Evolutionary conservation across 768 basidiomycete species (phyloP).

Genomic region (Leccinum incarnatum): DNA sequence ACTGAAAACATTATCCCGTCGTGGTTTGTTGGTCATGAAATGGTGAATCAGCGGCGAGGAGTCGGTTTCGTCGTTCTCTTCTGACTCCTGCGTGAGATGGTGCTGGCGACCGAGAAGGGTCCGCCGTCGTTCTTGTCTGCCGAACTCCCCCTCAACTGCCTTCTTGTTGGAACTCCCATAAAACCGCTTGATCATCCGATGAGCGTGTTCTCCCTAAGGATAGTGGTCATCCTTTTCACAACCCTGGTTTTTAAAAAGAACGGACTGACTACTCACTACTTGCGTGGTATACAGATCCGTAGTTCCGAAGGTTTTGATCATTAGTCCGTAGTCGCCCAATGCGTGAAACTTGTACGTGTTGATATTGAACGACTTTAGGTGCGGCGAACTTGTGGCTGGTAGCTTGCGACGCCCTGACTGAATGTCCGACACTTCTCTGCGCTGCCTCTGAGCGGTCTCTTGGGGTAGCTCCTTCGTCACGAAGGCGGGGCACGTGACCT

Average conservation of each 20-base stretch:
- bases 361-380: not conserved
- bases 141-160: not conserved
- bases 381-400: not conserved
- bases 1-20: not conserved
- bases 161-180: conserved; percentile 27
- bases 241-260: not conserved
- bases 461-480: not conserved
- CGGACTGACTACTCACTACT: not conserved
- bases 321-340: not conserved
- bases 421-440: not conserved
- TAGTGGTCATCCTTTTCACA: not conserved
- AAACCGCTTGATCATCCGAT: conserved; percentile 23
- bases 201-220: not conserved
- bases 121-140: conserved; percentile 8
- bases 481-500: not conserved
- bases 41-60: not conserved
- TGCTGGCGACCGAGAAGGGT: conserved; percentile 3
- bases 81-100: not conserved
- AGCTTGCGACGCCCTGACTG: not conserved
- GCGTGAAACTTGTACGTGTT: not conserved
- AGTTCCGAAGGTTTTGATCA: not conserved
- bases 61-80: not conserved
- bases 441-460: not conserved
- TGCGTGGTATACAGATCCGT: not conserved
- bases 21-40: not conserved